phyloP scores from a whole-genome alignment of 371 early-diverging fungal species.

The Mortierella sp. region DNA sequence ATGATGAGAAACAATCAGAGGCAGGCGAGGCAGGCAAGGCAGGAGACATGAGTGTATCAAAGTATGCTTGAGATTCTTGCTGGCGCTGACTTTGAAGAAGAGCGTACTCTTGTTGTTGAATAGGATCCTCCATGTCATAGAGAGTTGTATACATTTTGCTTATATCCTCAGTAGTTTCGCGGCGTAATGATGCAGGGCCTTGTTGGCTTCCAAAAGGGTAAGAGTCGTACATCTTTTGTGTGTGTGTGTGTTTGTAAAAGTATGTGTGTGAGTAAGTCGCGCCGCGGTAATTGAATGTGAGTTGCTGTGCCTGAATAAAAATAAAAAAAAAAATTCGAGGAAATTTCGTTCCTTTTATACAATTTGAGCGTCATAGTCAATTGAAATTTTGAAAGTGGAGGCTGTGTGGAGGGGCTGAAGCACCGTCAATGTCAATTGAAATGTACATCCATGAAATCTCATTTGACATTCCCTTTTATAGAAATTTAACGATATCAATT shows the following conservation, averaged over 20 bases:
- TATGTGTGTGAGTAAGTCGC: not conserved
- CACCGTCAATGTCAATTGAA: slow-evolving; percentile 1
- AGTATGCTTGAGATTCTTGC: not conserved
- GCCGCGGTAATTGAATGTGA: not conserved
- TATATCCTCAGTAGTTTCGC: slow-evolving; percentile 34
- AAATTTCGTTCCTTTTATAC: not conserved
- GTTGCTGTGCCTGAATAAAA: not conserved
- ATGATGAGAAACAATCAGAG: slow-evolving; percentile 17
- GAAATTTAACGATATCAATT: not conserved
- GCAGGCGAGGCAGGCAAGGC: slow-evolving; percentile 15
- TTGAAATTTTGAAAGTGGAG: not conserved
- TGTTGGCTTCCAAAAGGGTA: not conserved
- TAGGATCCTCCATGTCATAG: slow-evolving; percentile 34
- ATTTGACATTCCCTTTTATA: not conserved
- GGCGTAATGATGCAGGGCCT: slow-evolving; percentile 8
- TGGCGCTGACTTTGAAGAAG: slow-evolving; percentile 11
- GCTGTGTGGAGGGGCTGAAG: not conserved
- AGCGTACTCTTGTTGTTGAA: slow-evolving; percentile 18
- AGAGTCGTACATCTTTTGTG: slow-evolving; percentile 6
- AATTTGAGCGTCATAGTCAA: not conserved
- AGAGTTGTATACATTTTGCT: slow-evolving; percentile 38
- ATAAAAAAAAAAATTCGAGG: not conserved
- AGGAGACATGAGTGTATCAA: not conserved
- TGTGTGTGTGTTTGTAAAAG: not conserved
- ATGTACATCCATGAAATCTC: not conserved